Conservation (phyloP, 352 stramenopile species). For the Pythium dissotocum region DNA sequence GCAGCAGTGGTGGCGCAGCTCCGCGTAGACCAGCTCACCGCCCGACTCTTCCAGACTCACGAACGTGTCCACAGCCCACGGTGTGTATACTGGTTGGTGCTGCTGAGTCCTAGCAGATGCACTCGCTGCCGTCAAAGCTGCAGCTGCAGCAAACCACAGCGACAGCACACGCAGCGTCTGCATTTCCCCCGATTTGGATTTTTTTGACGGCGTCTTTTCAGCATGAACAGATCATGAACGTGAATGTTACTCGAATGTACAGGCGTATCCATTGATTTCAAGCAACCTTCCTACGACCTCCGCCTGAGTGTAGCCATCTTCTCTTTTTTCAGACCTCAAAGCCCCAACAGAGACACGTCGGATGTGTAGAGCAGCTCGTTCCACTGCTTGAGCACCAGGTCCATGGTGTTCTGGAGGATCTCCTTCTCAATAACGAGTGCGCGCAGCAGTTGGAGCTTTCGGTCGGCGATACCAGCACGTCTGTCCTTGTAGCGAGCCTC, state of each 20-base stretch:
- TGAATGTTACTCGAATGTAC: constrained; percentile 15
- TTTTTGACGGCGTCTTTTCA: constrained; percentile 5
- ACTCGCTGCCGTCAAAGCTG: not conserved
- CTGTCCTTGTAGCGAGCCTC: constrained; percentile 16
- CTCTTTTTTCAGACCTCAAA: not conserved
- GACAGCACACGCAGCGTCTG: not conserved
- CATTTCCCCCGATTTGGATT: not conserved
- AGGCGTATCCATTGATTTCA: constrained; percentile 17
- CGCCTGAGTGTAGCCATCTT: constrained; percentile 14
- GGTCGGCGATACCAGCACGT: constrained; percentile 9
- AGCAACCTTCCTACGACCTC: constrained; percentile 13
- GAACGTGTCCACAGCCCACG: constrained; percentile 33
- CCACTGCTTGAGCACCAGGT: constrained; percentile 49
- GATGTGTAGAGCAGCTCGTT: constrained; percentile 42
- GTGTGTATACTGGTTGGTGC: not conserved
- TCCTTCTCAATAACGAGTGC: constrained; percentile 60
- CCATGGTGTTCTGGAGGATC: constrained; percentile 54
- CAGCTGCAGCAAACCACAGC: not conserved
- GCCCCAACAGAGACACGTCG: constrained; percentile 41
- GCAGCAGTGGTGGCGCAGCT: constrained; percentile 32
- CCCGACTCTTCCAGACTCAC: constrained; percentile 14
- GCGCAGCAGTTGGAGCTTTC: constrained; percentile 36
- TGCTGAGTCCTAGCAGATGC: not conserved
- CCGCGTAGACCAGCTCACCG: constrained; percentile 14
- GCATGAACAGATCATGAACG: not conserved